Evolutionary conservation across 2,329 filamentous ascomycete genomes (phyloP), one percentile per base, ranked within the genome.

Genomic region (Cladosporium colombiae): DNA sequence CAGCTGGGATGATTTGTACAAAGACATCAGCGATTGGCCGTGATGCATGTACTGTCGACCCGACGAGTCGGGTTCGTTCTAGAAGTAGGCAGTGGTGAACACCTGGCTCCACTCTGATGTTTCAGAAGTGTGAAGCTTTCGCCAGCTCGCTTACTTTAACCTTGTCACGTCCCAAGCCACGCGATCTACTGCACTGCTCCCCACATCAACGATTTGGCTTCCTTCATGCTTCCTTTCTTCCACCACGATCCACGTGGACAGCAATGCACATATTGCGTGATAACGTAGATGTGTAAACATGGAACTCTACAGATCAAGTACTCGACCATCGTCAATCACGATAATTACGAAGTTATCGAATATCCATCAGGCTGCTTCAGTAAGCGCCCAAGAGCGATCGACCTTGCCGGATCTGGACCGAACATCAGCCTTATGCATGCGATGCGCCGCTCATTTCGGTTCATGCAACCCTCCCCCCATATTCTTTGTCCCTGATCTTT

Each of bases 1-100:
- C 10, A 35, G 23, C n/a, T 66, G 59, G 65, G 65, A 64, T 57
- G 23, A 63, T 37, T n/a, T 62, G 49, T 55, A 64, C n/a, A 46
- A 46, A 21, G 40, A 21, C n/a, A 21, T 46, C 40, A 46, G n/a
- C 40, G 40, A 46, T 21, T 46, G 40, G 40, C n/a, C 40, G n/a
- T 46, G 40, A 46, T 46, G 40, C 40, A 6, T 21, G 40, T 46
- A 11, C 40, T 46, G n/a, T 46, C 40, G n/a, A 46, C 40, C n/a
- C 40, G n/a, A 46, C n/a, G 13, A 21, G 37, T 5, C 18, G 35
- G 35, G 11, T 18, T 10, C 21, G 37, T 18, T 46, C 40, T 46
- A 46, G 40, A 11, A 46, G 40, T 21, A 46, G n/a, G 40, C 18
- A 46, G 8, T 11, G 40, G n/a, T 21, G n/a, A 3, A 21, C n/a